Evolutionary conservation across 2,329 filamentous ascomycete genomes (phyloP).

Genomic region (Ascochyta pisi): DNA sequence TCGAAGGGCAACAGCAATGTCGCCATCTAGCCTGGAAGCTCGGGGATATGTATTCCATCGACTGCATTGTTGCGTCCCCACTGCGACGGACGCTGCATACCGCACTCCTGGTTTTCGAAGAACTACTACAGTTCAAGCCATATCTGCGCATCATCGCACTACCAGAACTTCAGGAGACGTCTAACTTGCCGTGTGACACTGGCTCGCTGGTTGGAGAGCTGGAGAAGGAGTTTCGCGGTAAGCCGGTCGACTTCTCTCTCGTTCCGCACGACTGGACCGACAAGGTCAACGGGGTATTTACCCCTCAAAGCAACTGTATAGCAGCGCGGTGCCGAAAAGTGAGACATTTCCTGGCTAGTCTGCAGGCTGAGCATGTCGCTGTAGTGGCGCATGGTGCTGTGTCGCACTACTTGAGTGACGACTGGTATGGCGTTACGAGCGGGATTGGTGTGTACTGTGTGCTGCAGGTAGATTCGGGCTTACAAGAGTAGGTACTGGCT

Average conservation of each 20-base stretch:
- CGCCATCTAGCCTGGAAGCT: slow-evolving; percentile 58
- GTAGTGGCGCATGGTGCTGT: slow-evolving; percentile 82
- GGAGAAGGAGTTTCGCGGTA: slow-evolving; percentile 65
- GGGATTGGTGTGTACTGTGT: slow-evolving; percentile 15
- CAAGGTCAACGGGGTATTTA: slow-evolving; percentile 28
- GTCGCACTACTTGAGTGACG: slow-evolving; percentile 80
- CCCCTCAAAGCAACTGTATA: slow-evolving; percentile 50
- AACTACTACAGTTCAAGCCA: slow-evolving; percentile 47
- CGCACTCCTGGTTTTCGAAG: slow-evolving; percentile 70
- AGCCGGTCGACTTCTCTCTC: slow-evolving; percentile 66
- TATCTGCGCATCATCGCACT: slow-evolving; percentile 61
- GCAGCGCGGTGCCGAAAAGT: slow-evolving; percentile 8
- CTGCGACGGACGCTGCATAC: slow-evolving; percentile 81
- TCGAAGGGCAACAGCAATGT: slow-evolving; percentile 75
- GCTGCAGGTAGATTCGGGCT: neutral
- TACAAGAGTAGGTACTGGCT: slow-evolving; percentile 24
- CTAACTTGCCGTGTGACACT: slow-evolving; percentile 74
- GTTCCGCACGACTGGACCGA: slow-evolving; percentile 67
- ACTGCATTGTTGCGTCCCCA: slow-evolving; percentile 76
- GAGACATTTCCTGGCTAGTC: slow-evolving; percentile 13
- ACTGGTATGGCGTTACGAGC: slow-evolving; percentile 59
- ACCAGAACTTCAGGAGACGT: slow-evolving; percentile 80
- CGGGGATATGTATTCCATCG: slow-evolving; percentile 52
- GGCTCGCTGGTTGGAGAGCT: slow-evolving; percentile 58
- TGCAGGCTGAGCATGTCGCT: slow-evolving; percentile 61